Conservation (phyloP, 192 early-diverging fungal genomes). For the Ramicandelaber brevisporus region DNA sequence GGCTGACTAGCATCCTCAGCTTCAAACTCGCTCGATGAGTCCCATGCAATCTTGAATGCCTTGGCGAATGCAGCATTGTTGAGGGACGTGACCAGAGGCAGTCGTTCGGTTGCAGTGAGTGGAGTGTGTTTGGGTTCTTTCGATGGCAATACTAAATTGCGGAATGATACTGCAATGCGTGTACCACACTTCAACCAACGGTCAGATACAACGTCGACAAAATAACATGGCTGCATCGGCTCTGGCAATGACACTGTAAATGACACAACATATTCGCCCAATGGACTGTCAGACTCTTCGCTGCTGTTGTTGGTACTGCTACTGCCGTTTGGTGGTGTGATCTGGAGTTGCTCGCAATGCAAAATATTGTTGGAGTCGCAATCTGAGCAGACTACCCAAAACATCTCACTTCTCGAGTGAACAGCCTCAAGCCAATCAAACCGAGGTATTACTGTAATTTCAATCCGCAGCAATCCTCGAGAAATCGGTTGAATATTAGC, state of each 20-base stretch:
- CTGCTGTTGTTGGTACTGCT: too few species aligned
- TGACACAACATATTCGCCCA: too few species aligned
- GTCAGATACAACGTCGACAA: conserved; percentile 77
- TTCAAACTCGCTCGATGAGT: too few species aligned
- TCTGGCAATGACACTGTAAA: conserved; percentile 84
- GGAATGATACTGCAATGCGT: conserved; percentile 75
- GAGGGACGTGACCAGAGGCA: conserved; percentile 53
- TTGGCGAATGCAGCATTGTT: conserved; percentile 47
- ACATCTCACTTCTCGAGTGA: conserved; percentile 59
- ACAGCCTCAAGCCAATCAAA: conserved; percentile 84
- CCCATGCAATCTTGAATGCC: too few species aligned
- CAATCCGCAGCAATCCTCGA: conserved; percentile 66
- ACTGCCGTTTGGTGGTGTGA: conserved; percentile 59
- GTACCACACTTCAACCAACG: conserved; percentile 88
- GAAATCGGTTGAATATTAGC: conserved; percentile 87
- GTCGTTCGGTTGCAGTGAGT: conserved; percentile 77
- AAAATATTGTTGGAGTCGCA: conserved; percentile 72
- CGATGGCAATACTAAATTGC: conserved; percentile 73
- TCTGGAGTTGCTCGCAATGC: conserved; percentile 72
- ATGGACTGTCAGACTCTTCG: too few species aligned
- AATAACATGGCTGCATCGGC: conserved; percentile 90
- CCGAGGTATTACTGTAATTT: conserved; percentile 78
- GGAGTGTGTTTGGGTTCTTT: too few species aligned
- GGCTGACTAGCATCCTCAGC: too few species aligned
- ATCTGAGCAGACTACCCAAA: conserved; percentile 91